These are phyloP conservation scores for Arthroderma uncinatum DNA, from an alignment of 2,329 filamentous ascomycete species.

Conservation along the genomic window DNA sequence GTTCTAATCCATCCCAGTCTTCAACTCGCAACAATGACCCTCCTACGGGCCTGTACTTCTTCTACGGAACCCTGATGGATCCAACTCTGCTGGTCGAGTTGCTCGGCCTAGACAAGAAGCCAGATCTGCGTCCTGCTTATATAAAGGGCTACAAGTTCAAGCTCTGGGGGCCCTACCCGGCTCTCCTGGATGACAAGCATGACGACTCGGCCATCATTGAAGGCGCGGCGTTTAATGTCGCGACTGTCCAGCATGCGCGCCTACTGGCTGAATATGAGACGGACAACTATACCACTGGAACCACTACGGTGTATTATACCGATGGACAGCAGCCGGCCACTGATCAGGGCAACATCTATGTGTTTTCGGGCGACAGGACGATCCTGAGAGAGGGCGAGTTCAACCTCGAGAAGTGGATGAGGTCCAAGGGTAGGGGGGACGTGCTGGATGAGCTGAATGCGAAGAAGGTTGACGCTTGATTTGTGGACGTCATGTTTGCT, in stretches of 20 bases:
- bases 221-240: conserved; percentile 19
- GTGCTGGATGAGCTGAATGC: conserved; percentile 3
- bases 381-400: conserved; percentile 7
- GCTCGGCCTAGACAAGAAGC: conserved; percentile 16
- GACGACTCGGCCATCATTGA: conserved; percentile 14
- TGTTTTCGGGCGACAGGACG: conserved; percentile 8
- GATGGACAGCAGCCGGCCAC: conserved; percentile 5
- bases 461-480: not conserved
- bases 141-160: conserved; percentile 21
- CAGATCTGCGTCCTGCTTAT: conserved; percentile 16
- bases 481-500: not conserved
- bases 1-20: not conserved
- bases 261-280: conserved; percentile 9
- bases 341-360: not conserved
- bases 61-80: conserved; percentile 30
- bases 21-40: not conserved
- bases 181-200: conserved; percentile 15
- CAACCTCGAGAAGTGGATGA: conserved; percentile 7
- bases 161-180: conserved; percentile 24
- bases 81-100: conserved; percentile 20
- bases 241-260: conserved; percentile 3
- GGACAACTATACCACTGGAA: not conserved
- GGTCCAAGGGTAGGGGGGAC: not conserved
- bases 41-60: conserved; percentile 18
- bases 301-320: not conserved